Base-by-base conservation (phyloP, 2,329 filamentous ascomycete genomes). In the Aspergillus melleus region DNA sequence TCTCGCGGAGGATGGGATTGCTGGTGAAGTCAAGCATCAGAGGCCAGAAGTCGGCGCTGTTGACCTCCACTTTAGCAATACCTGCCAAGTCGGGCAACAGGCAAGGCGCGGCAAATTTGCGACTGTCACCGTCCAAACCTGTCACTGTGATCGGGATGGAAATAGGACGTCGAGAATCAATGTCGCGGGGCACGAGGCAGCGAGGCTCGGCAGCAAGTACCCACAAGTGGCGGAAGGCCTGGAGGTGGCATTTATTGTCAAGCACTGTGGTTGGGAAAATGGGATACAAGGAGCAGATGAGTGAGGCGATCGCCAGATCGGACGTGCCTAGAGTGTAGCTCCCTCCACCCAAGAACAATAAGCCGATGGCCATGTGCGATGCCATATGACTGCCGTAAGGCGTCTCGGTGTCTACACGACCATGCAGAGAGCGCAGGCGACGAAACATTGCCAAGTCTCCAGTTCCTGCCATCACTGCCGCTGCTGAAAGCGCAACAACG, bases 171-270 rank as follows among this genome's bases (percentile, higher is more conserved):
- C 89, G 87, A 0, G 91, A 96, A 60, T 95, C 88, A 3, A 95
- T 85, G 67, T 99, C 95, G 62, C 94, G 90, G 19, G 91, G 86
- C 0, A 99, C 86, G 0, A 99, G 84, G 72, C 94, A 98, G 54
- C 96, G 86, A 10, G 92, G 87, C 70, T 99, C 95, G 0, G 91
- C 89, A 1, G 95, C 95, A 3, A 99, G 83, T 11, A 96, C 94
- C 95, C 95, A 99, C 71, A 99, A 90, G 76, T 99, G 94, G 5
- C 96, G 88, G 79, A 99, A 95, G 3, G 96, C 95, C 79, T 99
- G 95, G 6, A 99, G 83, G 70, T 99, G 95, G 11, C 92, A 92
- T 65, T 91, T 90, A 72, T 98, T 98, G 77, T 99, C 95, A 69
- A 96, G 90, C 2, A 98, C 91, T 30, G 87, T 89, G 10, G 86